These are phyloP conservation scores for Aristolochia contorta DNA, from an alignment of 164 flowering plant species.

Conservation along the genomic window DNA sequence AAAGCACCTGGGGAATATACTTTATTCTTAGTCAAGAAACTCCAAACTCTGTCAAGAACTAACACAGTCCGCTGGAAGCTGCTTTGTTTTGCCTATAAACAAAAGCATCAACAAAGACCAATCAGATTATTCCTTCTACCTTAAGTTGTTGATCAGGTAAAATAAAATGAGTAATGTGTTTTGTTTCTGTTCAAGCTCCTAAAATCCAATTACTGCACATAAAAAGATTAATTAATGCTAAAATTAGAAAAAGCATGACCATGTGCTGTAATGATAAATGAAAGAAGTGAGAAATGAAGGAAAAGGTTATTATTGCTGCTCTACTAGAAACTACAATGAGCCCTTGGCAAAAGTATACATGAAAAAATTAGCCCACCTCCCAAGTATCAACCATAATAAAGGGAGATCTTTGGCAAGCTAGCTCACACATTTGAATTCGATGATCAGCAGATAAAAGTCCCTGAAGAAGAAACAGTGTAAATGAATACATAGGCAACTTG, in stretches of 20 bases:
- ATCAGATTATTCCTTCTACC: too few species aligned
- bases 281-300: not conserved
- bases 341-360: not conserved
- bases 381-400: constrained; percentile 90
- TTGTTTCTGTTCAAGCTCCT: not conserved
- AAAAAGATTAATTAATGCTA: too few species aligned
- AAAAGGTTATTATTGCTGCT: not conserved
- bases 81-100: constrained; percentile 58
- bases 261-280: not conserved
- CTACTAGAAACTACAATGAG: too few species aligned
- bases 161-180: not conserved
- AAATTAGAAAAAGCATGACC: too few species aligned
- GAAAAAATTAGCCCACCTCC: constrained; percentile 51
- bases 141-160: not conserved
- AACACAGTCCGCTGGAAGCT: constrained; percentile 61
- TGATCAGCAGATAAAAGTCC: constrained; percentile 75
- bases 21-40: constrained; percentile 26
- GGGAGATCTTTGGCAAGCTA: constrained; percentile 75
- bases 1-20: constrained; percentile 33
- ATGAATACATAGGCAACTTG: not conserved
- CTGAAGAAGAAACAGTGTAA: constrained; percentile 17
- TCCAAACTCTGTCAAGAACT: constrained; percentile 58
- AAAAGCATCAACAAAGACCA: not conserved
- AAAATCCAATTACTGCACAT: not conserved
- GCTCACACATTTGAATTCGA: constrained; percentile 58